Evolutionary conservation across 2,329 filamentous ascomycete genomes (phyloP), one percentile per base, ranked within the genome.

Genomic region (Fusarium floridanum): DNA sequence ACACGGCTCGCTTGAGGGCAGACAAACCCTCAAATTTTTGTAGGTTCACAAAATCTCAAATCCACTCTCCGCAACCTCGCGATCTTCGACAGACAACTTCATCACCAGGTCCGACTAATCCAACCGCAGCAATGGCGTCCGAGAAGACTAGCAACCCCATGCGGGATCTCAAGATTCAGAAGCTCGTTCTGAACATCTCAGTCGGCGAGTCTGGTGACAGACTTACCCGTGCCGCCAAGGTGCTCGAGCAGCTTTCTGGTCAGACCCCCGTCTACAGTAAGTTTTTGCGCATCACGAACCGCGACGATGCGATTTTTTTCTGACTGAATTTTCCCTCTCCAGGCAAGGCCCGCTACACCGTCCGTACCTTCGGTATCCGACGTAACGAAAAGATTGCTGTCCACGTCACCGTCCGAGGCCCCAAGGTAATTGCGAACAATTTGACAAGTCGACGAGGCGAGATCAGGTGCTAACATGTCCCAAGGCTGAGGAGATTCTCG

Each of bases 381-480:
- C 96, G 97, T 95, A 99, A 99, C 94, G 97, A 99, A 88, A 98
- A 98, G 94, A 99, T 99, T 85, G 90, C 97, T 80, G 97, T 99
- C 81, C 97, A 99, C 91, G 97, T 99, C 85, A 99, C 97, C 85
- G 95, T 99, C 89, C 97, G 97, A 86, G 97, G 97, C 85, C 95
- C 97, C 88, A 86, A 98, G 85, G 84, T 86, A 84, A 78, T 74
- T 72, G 60, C 45, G 34, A 29, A 50, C 55, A 61, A 27, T n/a
- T 36, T 20, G 5, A 24, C 43, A 24, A 8, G 20, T 22, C 24
- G 24, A 61, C 12, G 16, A 34, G 14, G 14, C 8, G 57, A 29
- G 34, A 24, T 16, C 16, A 37, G 22, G 53, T 43, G 61, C 79
- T 83, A 79, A 84, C 75, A 72, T 24, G 11, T 53, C 17, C 17